Conservation (phyloP, 352 stramenopile species). For the Phytopythium vexans region DNA sequence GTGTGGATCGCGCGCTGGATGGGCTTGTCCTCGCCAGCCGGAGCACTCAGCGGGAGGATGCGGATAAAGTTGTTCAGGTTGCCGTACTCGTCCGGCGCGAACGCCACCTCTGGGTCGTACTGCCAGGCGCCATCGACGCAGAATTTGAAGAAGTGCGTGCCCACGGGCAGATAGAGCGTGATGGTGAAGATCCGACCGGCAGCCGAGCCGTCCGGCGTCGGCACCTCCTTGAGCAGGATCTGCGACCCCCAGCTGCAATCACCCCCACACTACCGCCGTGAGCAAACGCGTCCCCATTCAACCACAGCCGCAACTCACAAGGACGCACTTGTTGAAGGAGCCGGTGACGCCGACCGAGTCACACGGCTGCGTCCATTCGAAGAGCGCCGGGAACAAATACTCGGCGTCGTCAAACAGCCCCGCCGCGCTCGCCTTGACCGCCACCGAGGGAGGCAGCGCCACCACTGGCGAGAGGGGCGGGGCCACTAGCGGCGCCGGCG, state of each 20-base stretch:
- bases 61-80: conserved; percentile 88
- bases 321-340: conserved; percentile 76
- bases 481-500: not conserved
- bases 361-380: conserved; percentile 59
- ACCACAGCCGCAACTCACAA: not conserved
- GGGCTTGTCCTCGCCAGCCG: conserved; percentile 32
- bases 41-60: conserved; percentile 27
- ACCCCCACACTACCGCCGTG: not conserved
- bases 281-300: not conserved
- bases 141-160: conserved; percentile 78
- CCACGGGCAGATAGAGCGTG: conserved; percentile 60
- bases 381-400: conserved; percentile 48
- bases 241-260: conserved; percentile 71
- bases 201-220: conserved; percentile 8
- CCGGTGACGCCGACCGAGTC: conserved; percentile 65
- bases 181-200: conserved; percentile 18
- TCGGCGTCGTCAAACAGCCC: conserved; percentile 42
- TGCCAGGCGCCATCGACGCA: conserved; percentile 79
- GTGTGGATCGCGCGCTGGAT: conserved; percentile 61
- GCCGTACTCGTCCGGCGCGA: conserved; percentile 80
- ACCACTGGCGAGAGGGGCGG: not conserved
- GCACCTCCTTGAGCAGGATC: conserved; percentile 48
- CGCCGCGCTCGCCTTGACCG: conserved; percentile 15
- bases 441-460: conserved; percentile 1
- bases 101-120: conserved; percentile 80